Percentiles rank a stretch among this genome's conserved stretches.
Evolutionary conservation across 768 basidiomycete genomes (phyloP).

Genomic region (Pleurotus ostreatus): DNA sequence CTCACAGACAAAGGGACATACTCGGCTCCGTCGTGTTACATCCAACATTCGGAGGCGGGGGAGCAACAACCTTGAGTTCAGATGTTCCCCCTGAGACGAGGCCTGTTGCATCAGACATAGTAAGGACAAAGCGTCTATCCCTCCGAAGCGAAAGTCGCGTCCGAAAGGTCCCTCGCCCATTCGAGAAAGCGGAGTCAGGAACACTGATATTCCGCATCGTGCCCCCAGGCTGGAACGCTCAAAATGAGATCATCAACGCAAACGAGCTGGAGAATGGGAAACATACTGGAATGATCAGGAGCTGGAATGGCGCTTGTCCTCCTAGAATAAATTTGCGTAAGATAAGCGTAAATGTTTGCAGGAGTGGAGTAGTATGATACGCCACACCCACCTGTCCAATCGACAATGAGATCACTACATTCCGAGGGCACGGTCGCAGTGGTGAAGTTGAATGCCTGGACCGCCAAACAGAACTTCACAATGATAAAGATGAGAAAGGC

Average conservation of each 20-base stretch:
- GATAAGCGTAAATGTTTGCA: not conserved
- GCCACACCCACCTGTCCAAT: conserved; percentile 53
- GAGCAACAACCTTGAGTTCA: conserved; percentile 40
- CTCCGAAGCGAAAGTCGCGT: conserved; percentile 39
- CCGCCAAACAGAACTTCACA: not conserved
- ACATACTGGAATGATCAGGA: conserved; percentile 47
- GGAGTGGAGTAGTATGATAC: not conserved
- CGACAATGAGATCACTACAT: conserved; percentile 58
- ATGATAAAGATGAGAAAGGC: not conserved
- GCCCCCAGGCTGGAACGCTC: conserved; percentile 41
- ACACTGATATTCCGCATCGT: conserved; percentile 51
- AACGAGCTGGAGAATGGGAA: conserved; percentile 10
- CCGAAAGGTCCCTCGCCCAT: conserved; percentile 51
- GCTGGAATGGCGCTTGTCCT: conserved; percentile 50
- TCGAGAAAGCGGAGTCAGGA: conserved; percentile 46
- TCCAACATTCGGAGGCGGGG: conserved; percentile 33
- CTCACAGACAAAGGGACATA: conserved; percentile 13
- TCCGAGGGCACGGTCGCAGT: conserved; percentile 36
- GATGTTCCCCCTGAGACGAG: conserved; percentile 64
- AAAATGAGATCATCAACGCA: not conserved
- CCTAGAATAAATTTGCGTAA: conserved; percentile 30
- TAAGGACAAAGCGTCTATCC: conserved; percentile 42
- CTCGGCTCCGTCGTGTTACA: conserved; percentile 51
- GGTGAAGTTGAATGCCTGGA: conserved; percentile 43
- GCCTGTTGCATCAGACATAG: conserved; percentile 71